Conservation (phyloP, 345 rosid genomes). For the Excoecaria cochinchinensis region DNA sequence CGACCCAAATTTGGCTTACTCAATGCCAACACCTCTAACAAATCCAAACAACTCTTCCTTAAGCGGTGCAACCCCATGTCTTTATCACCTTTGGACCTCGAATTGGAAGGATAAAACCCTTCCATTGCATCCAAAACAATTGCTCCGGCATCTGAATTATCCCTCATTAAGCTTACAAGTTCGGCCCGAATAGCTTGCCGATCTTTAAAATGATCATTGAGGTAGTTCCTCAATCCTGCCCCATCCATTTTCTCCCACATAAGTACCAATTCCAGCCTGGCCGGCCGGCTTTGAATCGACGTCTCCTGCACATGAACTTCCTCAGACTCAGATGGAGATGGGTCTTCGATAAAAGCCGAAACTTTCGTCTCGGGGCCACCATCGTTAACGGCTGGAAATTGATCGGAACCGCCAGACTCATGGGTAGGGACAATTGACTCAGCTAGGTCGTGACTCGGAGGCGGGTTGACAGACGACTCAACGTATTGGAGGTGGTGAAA, state of each 20-base stretch:
- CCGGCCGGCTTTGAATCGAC: not conserved
- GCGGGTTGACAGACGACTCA: constrained; percentile 12
- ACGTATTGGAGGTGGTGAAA: constrained; percentile 50
- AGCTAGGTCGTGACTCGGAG: not conserved
- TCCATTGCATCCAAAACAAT: constrained; percentile 67
- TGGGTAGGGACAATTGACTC: no score
- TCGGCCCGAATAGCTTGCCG: constrained; percentile 36
- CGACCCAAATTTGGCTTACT: constrained; percentile 22
- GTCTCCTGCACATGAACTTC: not conserved
- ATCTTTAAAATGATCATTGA: constrained; percentile 38
- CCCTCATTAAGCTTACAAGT: constrained; percentile 41
- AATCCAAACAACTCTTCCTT: constrained; percentile 48
- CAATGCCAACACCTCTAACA: constrained; percentile 55
- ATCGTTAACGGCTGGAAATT: no score
- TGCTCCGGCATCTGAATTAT: constrained; percentile 44
- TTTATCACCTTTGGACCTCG: constrained; percentile 12
- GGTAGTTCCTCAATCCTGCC: constrained; percentile 48
- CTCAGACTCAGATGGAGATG: not conserved
- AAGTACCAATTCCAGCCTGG: constrained; percentile 14
- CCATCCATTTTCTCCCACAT: constrained; percentile 66
- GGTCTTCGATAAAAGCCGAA: not conserved
- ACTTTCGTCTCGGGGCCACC: not conserved
- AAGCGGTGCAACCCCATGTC: constrained; percentile 24
- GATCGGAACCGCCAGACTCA: no score
- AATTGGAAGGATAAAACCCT: constrained; percentile 31